Evolutionary conservation across 306 rosid genomes (phyloP).

Genomic region (Prunus padus): DNA sequence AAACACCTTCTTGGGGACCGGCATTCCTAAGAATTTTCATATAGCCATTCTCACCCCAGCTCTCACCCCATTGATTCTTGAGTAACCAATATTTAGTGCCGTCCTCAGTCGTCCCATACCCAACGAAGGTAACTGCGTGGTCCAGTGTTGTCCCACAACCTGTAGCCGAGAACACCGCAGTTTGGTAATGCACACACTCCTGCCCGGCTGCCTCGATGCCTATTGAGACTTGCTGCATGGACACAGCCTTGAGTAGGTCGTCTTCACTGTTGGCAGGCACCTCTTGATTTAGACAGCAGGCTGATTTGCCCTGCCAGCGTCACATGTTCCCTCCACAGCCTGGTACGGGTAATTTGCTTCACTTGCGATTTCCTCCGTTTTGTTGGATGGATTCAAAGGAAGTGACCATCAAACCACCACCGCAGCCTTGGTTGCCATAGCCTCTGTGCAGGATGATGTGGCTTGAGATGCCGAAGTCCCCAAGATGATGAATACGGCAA

Average conservation of each 20-base stretch:
- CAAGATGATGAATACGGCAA: conserved; percentile 10
- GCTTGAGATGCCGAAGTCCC: conserved; percentile 23
- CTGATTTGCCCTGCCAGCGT: background rate
- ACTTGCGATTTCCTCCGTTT: background rate
- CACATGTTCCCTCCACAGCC: background rate
- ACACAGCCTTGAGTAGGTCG: conserved; percentile 16
- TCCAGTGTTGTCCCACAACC: background rate
- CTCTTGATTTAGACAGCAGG: background rate
- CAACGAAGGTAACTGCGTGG: conserved; percentile 25
- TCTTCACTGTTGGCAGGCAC: background rate
- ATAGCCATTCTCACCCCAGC: conserved; percentile 36
- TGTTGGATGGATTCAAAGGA: background rate
- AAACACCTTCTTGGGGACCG: background rate
- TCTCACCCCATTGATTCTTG: conserved; percentile 10
- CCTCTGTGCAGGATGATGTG: background rate
- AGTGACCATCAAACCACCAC: background rate
- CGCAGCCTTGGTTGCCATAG: background rate
- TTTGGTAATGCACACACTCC: background rate
- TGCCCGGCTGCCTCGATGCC: background rate
- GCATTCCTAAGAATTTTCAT: conserved; percentile 1
- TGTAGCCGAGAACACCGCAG: background rate
- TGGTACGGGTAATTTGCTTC: background rate
- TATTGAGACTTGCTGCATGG: conserved; percentile 18
- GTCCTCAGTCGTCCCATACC: conserved; percentile 23
- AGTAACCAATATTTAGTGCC: conserved; percentile 26